Base-by-base conservation (phyloP, 352 stramenopile species). In the Pythium volutum region DNA sequence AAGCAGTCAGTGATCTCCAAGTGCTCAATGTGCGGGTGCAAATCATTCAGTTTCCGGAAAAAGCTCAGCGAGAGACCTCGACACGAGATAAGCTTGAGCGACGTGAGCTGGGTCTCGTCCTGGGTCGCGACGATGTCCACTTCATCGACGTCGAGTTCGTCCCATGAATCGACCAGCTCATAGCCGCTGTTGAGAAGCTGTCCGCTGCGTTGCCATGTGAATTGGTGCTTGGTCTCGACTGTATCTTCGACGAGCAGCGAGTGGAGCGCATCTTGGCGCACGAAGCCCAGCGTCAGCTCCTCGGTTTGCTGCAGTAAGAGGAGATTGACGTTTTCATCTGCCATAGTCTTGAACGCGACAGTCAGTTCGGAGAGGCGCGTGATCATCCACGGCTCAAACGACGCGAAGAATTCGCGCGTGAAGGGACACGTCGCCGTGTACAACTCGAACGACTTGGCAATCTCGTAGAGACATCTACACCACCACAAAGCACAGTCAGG, bases 351-450 rank as follows among this genome's bases (percentile, higher is more conserved):
- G 69, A 87, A 83, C 8, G 82, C 78, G 0, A 79, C 87, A 12
- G 80, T 73, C 11, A 92, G 55, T 48, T 81, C 75, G 20, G 82
- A 76, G 9, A 92, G 53, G 29, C 73, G 70, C 9, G 80, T 84
- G 47, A 92, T 65, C 82, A 92, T 92, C 82, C 82, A 92, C 14
- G 80, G 80, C 71, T 89, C 80, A 23, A 90, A 86, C 0, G 75
- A 81, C 3, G 66, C 52, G 36, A 90, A 92, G 55, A 81, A 89
- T 18, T 76, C 66, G 18, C 76, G 71, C 14, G 79, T 88, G 68
- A 79, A 84, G 31, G 79, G 67, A 49, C 82, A 90, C 20, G 69
- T 71, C 7, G 77, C 69, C 15, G 62, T 73, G 67, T 89, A 90
- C 36, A 87, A 68, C 49, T 92, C 82, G 45, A 92, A 90, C n/a